These are phyloP conservation scores for Biancaea sappan DNA, from an alignment of 306 rosid genomes.

Conservation along the genomic window DNA sequence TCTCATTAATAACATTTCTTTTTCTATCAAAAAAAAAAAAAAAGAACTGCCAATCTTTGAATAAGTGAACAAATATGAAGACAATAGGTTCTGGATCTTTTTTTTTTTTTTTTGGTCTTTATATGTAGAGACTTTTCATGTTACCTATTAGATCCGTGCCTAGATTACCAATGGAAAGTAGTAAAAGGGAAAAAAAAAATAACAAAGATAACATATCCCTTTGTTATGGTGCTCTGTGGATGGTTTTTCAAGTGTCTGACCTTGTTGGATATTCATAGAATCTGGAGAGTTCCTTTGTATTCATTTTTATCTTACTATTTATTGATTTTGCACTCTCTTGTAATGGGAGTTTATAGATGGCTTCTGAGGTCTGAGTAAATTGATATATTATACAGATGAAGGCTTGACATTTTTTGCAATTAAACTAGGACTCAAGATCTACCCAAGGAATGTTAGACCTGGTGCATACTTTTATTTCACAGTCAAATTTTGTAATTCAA, in stretches of 20 bases:
- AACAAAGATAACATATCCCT: slow-evolving; percentile 9
- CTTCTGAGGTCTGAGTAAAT: slow-evolving; percentile 4
- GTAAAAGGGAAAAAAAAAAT: neutral
- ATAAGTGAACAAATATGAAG: slow-evolving; percentile 6
- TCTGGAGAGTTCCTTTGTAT: slow-evolving; percentile 11
- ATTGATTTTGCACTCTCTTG: neutral
- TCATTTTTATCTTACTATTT: neutral
- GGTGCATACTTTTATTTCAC: slow-evolving; percentile 7
- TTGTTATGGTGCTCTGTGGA: slow-evolving; percentile 22
- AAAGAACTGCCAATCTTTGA: slow-evolving; percentile 1
- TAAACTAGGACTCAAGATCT: neutral
- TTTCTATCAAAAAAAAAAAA: no score
- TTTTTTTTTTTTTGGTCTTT: neutral
- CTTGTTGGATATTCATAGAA: slow-evolving; percentile 16
- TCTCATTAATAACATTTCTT: no score
- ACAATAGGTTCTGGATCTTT: slow-evolving; percentile 6
- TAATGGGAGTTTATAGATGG: neutral
- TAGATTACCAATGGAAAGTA: neutral
- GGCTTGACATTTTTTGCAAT: slow-evolving; percentile 11
- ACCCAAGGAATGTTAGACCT: slow-evolving; percentile 5
- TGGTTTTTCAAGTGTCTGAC: slow-evolving; percentile 19
- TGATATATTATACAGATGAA: neutral
- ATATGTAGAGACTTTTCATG: neutral
- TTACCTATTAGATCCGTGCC: neutral
- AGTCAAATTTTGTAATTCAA: slow-evolving; percentile 10